Evolutionary conservation across 1,284 basidiomycete species (phyloP), one percentile per base, ranked within the genome.

Genomic region (Ceratobasidium sp.): DNA sequence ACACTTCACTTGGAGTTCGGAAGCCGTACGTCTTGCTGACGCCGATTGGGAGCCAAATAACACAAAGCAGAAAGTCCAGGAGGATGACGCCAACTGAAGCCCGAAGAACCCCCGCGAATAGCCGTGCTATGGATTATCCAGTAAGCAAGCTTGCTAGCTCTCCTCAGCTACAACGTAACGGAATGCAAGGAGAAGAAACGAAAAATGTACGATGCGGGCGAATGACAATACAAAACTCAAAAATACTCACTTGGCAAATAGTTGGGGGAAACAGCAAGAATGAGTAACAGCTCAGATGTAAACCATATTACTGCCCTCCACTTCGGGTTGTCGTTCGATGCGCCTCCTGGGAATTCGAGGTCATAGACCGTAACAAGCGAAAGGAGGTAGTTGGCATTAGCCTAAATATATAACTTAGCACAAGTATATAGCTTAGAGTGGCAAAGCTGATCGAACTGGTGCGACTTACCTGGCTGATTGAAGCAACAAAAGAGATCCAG

Each of bases 1-100:
- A 79, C 3, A 78, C 77, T 64, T 78, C 80, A 4, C 74, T 61
- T 3, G 75, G 75, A 14, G 61, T 60, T 61, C 79, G 78, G 73
- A 79, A 77, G 49, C 78, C 79, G 73, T 80, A 79, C 4, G 78
- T 78, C 51, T 76, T 56, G 36, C 73, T 74, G 4, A 79, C 80
- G 9, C 78, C 79, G 69, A 81, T 77, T 0, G 80, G 80, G 38
- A 81, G 76, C 80, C 80, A 81, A 58, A 80, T 78, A 36, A 78
- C 51, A 48, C 79, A 80, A 2, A 80, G 66, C 30, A 78, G 23
- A 56, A 79, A 77, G 73, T 81, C 80, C 63, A 81, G 60, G 21
- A 76, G 51, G 76, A 81, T 81, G 66, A 81, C 73, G 44, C 62
- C 58, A 42, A 78, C 77, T n/a, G 78, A 78, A 11, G 75, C 75